Evolutionary conservation across 305 asterid genomes (phyloP).

Genomic region (Fraxinus albicans): DNA sequence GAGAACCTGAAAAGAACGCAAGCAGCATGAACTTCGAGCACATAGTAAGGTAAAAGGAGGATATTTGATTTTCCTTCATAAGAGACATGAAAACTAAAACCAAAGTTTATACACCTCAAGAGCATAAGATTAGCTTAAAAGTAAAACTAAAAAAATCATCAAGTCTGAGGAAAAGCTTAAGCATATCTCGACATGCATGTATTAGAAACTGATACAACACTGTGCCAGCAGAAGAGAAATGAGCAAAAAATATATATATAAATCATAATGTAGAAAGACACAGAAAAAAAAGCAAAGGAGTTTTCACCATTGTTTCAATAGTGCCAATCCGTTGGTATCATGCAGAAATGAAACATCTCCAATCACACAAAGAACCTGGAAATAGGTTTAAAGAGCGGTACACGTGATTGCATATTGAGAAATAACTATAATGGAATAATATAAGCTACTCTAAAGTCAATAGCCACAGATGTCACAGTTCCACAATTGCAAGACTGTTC

Average conservation of each 20-base stretch:
- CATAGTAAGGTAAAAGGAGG: neutral
- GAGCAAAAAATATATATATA: neutral
- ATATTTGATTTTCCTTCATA: neutral
- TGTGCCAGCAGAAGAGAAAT: slow-evolving; percentile 16
- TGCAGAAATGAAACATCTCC: slow-evolving; percentile 97
- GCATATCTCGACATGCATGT: neutral
- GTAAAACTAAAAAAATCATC: neutral
- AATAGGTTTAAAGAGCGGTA: neutral
- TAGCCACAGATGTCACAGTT: neutral
- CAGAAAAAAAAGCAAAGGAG: slow-evolving; percentile 1
- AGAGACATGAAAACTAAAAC: neutral
- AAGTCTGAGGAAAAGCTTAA: neutral
- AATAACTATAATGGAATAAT: neutral
- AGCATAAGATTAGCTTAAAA: neutral
- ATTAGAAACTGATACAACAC: slow-evolving; percentile 1
- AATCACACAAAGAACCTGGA: slow-evolving; percentile 77
- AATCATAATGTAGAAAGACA: slow-evolving; percentile 1
- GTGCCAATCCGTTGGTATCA: slow-evolving; percentile 91
- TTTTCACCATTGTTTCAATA: slow-evolving; percentile 64
- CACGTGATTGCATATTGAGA: neutral
- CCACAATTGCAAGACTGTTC: neutral
- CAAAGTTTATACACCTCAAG: neutral
- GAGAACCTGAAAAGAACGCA: neutral
- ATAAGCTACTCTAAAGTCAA: neutral
- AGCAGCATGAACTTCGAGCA: neutral